phyloP scores from a whole-genome alignment of 2,329 filamentous ascomycete genomes.

The Aspergillus fructus region DNA sequence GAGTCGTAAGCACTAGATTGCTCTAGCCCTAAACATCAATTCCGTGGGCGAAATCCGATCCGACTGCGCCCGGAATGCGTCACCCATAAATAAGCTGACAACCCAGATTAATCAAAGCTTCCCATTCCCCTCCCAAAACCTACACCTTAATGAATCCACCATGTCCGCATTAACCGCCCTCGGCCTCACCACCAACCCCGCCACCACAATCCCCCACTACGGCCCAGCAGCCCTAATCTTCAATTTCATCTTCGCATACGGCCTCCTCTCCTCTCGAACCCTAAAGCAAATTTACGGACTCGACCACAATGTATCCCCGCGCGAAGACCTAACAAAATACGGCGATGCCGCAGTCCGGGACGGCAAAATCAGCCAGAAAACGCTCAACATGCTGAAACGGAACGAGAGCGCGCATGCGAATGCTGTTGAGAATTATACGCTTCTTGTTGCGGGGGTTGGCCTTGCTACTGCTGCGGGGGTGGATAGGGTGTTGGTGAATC shows the following conservation, averaged over 20 bases:
- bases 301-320: slow-evolving; percentile 50
- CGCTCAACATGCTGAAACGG: slow-evolving; percentile 46
- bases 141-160: too few species aligned
- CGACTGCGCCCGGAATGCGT: too few species aligned
- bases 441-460: slow-evolving; percentile 37
- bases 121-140: too few species aligned
- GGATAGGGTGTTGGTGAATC: slow-evolving; percentile 36
- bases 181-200: slow-evolving; percentile 19
- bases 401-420: slow-evolving; percentile 50
- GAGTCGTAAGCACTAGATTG: too few species aligned
- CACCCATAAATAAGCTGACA: neutral
- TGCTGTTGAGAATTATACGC: slow-evolving; percentile 33
- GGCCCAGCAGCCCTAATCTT: slow-evolving; percentile 34
- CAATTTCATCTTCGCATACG: slow-evolving; percentile 44
- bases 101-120: neutral
- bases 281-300: slow-evolving; percentile 45
- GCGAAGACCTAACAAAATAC: slow-evolving; percentile 49
- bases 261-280: slow-evolving; percentile 43
- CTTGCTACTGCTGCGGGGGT: slow-evolving; percentile 44
- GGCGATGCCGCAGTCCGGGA: slow-evolving; percentile 44
- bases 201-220: slow-evolving; percentile 15
- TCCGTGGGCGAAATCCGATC: too few species aligned
- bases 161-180: slow-evolving; percentile 27
- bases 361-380: slow-evolving; percentile 44
- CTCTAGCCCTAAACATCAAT: too few species aligned